phyloP scores from a whole-genome alignment of 2,329 filamentous ascomycete species.

The Lasiodiplodia sp. region DNA sequence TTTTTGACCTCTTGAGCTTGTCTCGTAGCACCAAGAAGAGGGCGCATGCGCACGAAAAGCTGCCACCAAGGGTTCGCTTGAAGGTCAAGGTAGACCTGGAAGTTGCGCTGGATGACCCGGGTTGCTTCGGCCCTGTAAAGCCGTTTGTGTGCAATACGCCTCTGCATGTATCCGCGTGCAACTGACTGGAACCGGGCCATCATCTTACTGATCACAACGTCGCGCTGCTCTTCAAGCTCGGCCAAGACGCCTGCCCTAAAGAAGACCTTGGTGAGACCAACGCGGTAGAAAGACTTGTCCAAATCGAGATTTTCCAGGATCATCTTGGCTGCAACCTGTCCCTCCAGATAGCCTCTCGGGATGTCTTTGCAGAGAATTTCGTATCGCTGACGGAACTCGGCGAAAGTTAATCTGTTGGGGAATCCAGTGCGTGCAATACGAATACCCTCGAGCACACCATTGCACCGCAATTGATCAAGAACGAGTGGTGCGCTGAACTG shows the following conservation, averaged over 20 bases:
- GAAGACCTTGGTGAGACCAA: constrained; percentile 96
- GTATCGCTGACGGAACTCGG: constrained; percentile 94
- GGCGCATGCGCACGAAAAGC: constrained; percentile 92
- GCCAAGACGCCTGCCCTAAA: constrained; percentile 96
- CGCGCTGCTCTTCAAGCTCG: constrained; percentile 94
- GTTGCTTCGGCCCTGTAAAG: constrained; percentile 95
- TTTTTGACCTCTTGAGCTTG: constrained; percentile 95
- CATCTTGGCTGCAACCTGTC: constrained; percentile 80
- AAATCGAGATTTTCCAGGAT: constrained; percentile 90
- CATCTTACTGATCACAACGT: constrained; percentile 90
- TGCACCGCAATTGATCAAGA: constrained; percentile 95
- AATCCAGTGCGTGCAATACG: constrained; percentile 96
- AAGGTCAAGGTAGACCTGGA: constrained; percentile 88
- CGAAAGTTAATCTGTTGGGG: constrained; percentile 88
- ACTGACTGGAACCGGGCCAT: constrained; percentile 93
- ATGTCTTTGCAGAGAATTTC: constrained; percentile 88
- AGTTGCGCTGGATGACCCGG: constrained; percentile 92
- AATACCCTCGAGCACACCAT: constrained; percentile 98
- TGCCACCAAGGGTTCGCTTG: constrained; percentile 98
- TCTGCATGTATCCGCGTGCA: constrained; percentile 86
- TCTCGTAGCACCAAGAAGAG: constrained; percentile 87
- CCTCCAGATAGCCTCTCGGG: constrained; percentile 89
- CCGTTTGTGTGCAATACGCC: constrained; percentile 88
- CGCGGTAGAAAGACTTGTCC: constrained; percentile 85
- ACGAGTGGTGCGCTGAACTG: constrained; percentile 92